Evolutionary conservation across 2,329 filamentous ascomycete genomes (phyloP).

Genomic region (Hypoxylon sp.): DNA sequence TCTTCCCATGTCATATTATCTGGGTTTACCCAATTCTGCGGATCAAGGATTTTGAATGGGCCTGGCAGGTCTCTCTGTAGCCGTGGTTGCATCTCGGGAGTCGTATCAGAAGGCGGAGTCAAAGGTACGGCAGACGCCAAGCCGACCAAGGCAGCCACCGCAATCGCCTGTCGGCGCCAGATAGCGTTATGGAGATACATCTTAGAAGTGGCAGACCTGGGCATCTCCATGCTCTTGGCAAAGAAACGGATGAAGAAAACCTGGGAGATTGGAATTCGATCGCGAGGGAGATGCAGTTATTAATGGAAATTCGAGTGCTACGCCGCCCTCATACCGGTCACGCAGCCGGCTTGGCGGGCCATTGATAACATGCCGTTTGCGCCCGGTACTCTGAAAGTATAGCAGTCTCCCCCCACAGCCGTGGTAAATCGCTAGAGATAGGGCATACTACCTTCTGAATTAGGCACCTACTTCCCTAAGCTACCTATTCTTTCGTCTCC

Average conservation of each 20-base stretch:
- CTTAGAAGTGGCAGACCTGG: conserved; percentile 6
- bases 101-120: too few species aligned
- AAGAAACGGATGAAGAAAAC: conserved; percentile 11
- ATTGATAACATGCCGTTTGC: conserved; percentile 9
- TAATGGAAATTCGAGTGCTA: conserved; percentile 18
- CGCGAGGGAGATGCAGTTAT: conserved; percentile 19
- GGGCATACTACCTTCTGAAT: conserved; percentile 36
- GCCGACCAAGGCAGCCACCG: conserved; percentile 28
- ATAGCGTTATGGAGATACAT: conserved; percentile 32
- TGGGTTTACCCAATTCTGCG: conserved; percentile 61
- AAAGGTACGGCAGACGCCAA: conserved; percentile 33
- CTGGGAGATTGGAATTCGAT: background rate
- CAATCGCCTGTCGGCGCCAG: conserved; percentile 18
- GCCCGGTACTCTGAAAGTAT: background rate
- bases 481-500: too few species aligned
- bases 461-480: conserved; percentile 37
- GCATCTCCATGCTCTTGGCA: conserved; percentile 8
- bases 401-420: background rate
- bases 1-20: conserved; percentile 63
- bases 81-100: too few species aligned
- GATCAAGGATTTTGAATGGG: conserved; percentile 59
- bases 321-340: conserved; percentile 7
- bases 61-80: too few species aligned
- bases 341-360: conserved; percentile 23
- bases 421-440: conserved; percentile 6